Conservation (phyloP, 2,329 filamentous ascomycete species). For the Fusarium duplospermum region DNA sequence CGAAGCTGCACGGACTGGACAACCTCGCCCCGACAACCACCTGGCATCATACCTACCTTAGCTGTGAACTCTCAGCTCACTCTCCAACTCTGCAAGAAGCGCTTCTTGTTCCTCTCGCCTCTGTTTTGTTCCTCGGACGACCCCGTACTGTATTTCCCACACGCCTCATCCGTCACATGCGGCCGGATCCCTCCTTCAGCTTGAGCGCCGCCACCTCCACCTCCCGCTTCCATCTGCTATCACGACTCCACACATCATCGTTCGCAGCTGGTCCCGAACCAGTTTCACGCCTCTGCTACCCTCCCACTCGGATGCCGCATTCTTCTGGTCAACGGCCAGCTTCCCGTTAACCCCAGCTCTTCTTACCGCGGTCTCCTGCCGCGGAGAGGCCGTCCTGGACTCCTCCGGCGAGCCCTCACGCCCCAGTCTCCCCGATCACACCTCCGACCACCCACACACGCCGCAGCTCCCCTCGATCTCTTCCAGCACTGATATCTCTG, state of each 20-base stretch:
- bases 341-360: constrained; percentile 29
- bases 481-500: constrained; percentile 59
- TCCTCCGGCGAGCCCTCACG: constrained; percentile 49
- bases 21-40: constrained; percentile 13
- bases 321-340: constrained; percentile 41
- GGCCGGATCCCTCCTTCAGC: constrained; percentile 14
- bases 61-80: constrained; percentile 1
- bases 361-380: constrained; percentile 53
- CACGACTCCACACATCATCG: constrained; percentile 23
- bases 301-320: constrained; percentile 25
- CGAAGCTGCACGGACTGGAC: constrained; percentile 13
- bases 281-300: neutral
- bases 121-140: neutral
- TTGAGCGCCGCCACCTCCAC: constrained; percentile 36
- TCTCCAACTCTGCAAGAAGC: neutral
- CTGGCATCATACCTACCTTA: constrained; percentile 8
- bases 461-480: constrained; percentile 64
- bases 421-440: constrained; percentile 47
- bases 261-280: constrained; percentile 12
- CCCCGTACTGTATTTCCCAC: neutral
- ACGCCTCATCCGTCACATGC: constrained; percentile 28
- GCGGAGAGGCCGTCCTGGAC: constrained; percentile 58
- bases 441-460: constrained; percentile 74
- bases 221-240: constrained; percentile 33
- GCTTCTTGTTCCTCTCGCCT: neutral